A percentile compares a stretch with the other conserved stretches of the same genome.
Evolutionary conservation across 371 early-diverging fungal genomes (phyloP).

Genomic region (Rhizopus arrhizus): DNA sequence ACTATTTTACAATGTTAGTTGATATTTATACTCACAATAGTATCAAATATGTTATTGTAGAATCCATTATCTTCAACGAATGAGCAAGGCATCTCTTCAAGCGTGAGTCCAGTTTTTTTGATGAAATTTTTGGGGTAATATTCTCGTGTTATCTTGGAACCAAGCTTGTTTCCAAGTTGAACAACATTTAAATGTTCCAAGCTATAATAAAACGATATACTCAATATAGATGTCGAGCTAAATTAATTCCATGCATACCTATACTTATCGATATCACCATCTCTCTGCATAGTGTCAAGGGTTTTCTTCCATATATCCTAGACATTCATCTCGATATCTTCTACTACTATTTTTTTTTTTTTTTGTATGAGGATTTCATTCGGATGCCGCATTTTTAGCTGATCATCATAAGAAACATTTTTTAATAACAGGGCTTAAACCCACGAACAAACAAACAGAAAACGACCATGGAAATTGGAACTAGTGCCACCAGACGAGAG

Average conservation of each 20-base stretch:
- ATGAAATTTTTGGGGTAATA: constrained; percentile 16
- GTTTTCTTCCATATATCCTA: constrained; percentile 19
- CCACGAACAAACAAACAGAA: too few relatives aligned
- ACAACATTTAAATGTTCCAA: constrained; percentile 13
- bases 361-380: too few relatives aligned
- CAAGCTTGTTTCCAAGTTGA: constrained; percentile 19
- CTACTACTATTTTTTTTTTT: too few relatives aligned
- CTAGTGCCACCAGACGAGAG: too few relatives aligned
- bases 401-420: too few relatives aligned
- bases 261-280: constrained; percentile 20
- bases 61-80: constrained; percentile 21
- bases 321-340: constrained; percentile 20
- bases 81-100: constrained; percentile 20
- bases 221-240: constrained; percentile 18
- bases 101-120: constrained; percentile 17
- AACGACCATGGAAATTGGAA: too few relatives aligned
- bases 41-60: constrained; percentile 23
- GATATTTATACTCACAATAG: constrained; percentile 22
- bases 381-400: too few relatives aligned
- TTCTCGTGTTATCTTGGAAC: constrained; percentile 18
- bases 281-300: constrained; percentile 18
- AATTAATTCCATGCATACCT: constrained; percentile 18
- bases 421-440: too few relatives aligned
- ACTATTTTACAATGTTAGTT: constrained; percentile 20
- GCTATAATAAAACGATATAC: constrained; percentile 13